These are phyloP conservation scores for Closterium sp. DNA, from an alignment of 139 green algal species.

Conservation along the genomic window DNA sequence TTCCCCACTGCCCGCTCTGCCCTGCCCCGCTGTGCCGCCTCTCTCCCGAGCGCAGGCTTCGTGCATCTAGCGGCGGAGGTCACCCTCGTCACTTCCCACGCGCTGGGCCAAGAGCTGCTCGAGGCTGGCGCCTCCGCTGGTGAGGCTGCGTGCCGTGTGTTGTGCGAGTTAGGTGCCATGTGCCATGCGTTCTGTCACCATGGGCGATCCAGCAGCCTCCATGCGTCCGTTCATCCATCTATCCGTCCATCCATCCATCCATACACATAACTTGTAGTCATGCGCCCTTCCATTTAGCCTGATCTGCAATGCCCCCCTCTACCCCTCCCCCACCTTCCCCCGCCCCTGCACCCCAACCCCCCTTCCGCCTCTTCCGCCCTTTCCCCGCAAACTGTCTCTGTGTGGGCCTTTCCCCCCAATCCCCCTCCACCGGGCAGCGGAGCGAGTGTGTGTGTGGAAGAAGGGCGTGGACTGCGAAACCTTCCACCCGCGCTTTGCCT, in stretches of 20 bases:
- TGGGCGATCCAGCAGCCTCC: no score
- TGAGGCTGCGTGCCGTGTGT: not conserved
- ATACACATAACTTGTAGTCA: not conserved
- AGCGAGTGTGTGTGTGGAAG: constrained; percentile 68
- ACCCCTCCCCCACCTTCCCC: not conserved
- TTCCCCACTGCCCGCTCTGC: no score
- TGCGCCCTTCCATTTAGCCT: no score
- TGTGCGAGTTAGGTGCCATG: not conserved
- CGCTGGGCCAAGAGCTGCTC: constrained; percentile 49
- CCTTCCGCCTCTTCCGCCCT: not conserved
- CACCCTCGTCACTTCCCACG: constrained; percentile 55
- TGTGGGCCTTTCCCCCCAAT: not conserved
- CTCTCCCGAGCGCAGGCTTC: no score
- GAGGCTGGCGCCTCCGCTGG: not conserved
- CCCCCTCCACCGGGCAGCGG: not conserved
- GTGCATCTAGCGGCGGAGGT: constrained; percentile 46
- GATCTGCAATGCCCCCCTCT: no score
- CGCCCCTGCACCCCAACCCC: not conserved
- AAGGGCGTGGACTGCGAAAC: constrained; percentile 84
- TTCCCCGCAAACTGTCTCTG: not conserved
- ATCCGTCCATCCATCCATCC: no score
- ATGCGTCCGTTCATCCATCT: no score
- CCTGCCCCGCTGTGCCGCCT: no score
- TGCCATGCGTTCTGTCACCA: not conserved
- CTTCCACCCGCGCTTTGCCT: constrained; percentile 79